A percentile compares a stretch with the other conserved stretches of the same genome.
Evolutionary conservation across 768 basidiomycete species (phyloP).

Genomic region (Chiua virens): DNA sequence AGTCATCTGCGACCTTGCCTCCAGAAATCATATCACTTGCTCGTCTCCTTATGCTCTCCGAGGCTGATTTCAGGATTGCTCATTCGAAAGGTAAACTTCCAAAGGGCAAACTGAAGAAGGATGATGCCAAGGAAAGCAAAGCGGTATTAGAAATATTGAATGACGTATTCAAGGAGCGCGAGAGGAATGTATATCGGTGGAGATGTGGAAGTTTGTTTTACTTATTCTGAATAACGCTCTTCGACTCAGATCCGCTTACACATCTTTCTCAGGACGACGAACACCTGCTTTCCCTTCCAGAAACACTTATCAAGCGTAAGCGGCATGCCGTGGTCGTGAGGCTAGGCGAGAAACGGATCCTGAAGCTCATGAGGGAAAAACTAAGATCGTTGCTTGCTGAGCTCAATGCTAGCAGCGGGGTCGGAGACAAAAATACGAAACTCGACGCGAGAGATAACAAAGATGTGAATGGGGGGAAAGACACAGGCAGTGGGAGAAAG

Average conservation of each 20-base stretch:
- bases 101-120: constrained; percentile 50
- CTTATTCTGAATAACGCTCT: not conserved
- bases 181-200: constrained; percentile 40
- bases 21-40: constrained; percentile 67
- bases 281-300: constrained; percentile 30
- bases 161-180: constrained; percentile 49
- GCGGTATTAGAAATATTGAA: constrained; percentile 46
- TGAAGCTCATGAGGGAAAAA: constrained; percentile 35
- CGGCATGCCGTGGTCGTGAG: constrained; percentile 70
- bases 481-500: constrained; percentile 10
- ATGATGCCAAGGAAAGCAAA: constrained; percentile 3
- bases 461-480: not conserved
- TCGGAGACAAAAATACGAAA: not conserved
- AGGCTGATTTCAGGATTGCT: constrained; percentile 59
- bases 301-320: constrained; percentile 43
- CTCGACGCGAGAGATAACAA: constrained; percentile 1
- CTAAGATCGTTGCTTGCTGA: constrained; percentile 8
- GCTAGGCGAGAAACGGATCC: constrained; percentile 75
- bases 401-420: not conserved
- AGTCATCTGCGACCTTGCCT: constrained; percentile 52
- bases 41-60: constrained; percentile 57
- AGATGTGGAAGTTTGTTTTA: constrained; percentile 41
- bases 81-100: constrained; percentile 69
- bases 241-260: not conserved
- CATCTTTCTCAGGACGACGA: constrained; percentile 49